Evolutionary conservation across 2,329 filamentous ascomycete species (phyloP).

Genomic region (Aspergillus terreus): DNA sequence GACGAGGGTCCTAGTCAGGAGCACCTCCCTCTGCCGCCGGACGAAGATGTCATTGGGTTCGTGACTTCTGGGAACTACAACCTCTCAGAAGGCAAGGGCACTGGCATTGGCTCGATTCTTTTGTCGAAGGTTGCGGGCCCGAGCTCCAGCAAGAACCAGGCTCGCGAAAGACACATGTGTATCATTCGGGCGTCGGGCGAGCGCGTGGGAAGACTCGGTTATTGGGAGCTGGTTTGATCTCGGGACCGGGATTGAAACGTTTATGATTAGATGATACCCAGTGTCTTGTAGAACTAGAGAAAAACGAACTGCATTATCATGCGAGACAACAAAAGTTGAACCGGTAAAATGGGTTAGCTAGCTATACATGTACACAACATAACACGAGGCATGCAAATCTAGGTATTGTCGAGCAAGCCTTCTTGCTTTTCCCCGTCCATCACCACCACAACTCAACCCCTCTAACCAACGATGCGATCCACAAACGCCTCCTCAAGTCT

Average conservation of each 20-base stretch:
- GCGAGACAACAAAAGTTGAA: constrained; percentile 4
- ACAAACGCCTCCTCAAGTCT: constrained; percentile 85
- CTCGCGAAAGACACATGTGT: constrained; percentile 47
- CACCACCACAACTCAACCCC: constrained; percentile 1
- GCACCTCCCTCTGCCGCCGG: constrained; percentile 60
- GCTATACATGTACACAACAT: constrained; percentile 20
- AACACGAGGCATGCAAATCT: constrained; percentile 4
- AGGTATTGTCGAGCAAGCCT: constrained; percentile 12
- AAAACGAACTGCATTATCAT: not conserved
- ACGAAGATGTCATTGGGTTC: constrained; percentile 79
- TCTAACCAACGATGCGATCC: constrained; percentile 61
- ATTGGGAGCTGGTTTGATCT: constrained; percentile 66
- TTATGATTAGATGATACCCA: not conserved
- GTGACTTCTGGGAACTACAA: constrained; percentile 84
- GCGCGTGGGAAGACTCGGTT: constrained; percentile 71
- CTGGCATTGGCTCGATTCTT: constrained; percentile 69
- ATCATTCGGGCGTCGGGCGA: constrained; percentile 80
- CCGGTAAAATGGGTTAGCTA: constrained; percentile 8
- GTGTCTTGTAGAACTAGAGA: too few relatives aligned
- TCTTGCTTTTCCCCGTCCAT: constrained; percentile 4
- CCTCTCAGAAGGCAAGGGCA: constrained; percentile 69
- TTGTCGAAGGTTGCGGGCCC: constrained; percentile 51
- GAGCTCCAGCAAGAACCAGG: constrained; percentile 6
- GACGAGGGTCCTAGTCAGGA: constrained; percentile 34
- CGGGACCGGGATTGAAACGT: not conserved